phyloP scores from a whole-genome alignment of 495 filamentous ascomycete genomes.

The Sphaerosporella brunnea region DNA sequence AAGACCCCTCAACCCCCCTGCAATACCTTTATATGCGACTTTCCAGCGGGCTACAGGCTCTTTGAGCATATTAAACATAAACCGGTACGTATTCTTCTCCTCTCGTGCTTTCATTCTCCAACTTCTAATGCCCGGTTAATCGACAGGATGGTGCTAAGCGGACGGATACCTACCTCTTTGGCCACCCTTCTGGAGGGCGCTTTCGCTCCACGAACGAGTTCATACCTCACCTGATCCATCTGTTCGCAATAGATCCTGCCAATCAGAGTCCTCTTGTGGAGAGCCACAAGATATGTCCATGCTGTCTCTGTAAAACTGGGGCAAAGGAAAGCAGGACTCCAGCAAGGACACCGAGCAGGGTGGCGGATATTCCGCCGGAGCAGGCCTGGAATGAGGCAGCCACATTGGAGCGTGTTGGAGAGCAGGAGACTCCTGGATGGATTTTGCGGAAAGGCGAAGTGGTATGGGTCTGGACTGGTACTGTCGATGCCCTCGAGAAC shows the following conservation, averaged over 20 bases:
- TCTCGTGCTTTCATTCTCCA: not conserved
- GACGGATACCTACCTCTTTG: conserved; percentile 44
- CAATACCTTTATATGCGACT: conserved; percentile 15
- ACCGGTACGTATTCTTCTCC: not conserved
- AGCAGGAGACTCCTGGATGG: conserved; percentile 23
- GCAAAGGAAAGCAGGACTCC: not conserved
- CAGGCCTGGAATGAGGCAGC: not conserved
- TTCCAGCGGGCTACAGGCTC: conserved; percentile 17
- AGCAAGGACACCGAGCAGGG: not conserved
- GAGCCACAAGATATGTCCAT: conserved; percentile 2
- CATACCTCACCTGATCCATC: conserved; percentile 42
- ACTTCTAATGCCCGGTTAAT: not conserved
- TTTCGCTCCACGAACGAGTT: conserved; percentile 43
- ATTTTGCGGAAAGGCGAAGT: conserved; percentile 22
- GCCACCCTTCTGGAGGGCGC: conserved; percentile 39
- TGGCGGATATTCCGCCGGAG: not conserved
- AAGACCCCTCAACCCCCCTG: too few relatives aligned
- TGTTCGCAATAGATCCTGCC: conserved; percentile 19
- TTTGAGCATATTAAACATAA: conserved; percentile 14
- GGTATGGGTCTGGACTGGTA: conserved; percentile 21
- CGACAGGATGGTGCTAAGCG: conserved; percentile 27
- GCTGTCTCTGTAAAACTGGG: conserved; percentile 13
- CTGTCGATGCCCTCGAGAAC: conserved; percentile 11
- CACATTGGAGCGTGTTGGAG: conserved; percentile 13
- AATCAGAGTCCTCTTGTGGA: not conserved